A percentile compares a stretch with the other conserved stretches of the same genome.
Evolutionary conservation across 352 stramenopile genomes (phyloP).

Genomic region (Pythium utonaiense): DNA sequence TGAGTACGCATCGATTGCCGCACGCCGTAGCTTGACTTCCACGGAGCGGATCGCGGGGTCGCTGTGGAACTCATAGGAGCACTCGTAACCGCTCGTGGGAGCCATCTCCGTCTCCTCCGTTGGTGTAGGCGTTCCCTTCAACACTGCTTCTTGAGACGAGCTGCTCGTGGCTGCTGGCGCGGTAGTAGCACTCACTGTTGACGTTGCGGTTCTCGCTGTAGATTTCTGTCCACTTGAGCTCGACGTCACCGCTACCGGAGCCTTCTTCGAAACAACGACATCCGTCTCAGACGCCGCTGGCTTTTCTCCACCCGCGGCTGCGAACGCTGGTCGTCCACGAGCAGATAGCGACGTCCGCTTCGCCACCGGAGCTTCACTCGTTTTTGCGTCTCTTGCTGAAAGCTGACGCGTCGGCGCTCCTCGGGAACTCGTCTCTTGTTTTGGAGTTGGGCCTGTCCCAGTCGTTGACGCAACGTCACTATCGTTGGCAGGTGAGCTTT

Average conservation of each 20-base stretch:
- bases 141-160: not conserved
- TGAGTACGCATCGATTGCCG: conserved; percentile 61
- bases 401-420: not conserved
- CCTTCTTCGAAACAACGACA: not conserved
- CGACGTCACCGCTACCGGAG: not conserved
- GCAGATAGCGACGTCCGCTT: not conserved
- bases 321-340: not conserved
- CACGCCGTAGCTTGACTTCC: conserved; percentile 83
- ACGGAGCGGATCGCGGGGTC: conserved; percentile 79
- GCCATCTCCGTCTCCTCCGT: not conserved
- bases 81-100: conserved; percentile 35
- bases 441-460: not conserved
- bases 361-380: not conserved
- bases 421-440: not conserved
- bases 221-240: not conserved
- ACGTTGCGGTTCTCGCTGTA: not conserved
- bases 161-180: not conserved
- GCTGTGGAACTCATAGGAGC: conserved; percentile 75
- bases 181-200: not conserved
- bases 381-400: not conserved
- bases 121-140: not conserved
- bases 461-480: not conserved
- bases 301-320: not conserved
- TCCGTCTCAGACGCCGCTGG: not conserved
- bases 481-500: not conserved